Base-by-base conservation (phyloP, 2,329 filamentous ascomycete genomes). In the Colletotrichum siamense region DNA sequence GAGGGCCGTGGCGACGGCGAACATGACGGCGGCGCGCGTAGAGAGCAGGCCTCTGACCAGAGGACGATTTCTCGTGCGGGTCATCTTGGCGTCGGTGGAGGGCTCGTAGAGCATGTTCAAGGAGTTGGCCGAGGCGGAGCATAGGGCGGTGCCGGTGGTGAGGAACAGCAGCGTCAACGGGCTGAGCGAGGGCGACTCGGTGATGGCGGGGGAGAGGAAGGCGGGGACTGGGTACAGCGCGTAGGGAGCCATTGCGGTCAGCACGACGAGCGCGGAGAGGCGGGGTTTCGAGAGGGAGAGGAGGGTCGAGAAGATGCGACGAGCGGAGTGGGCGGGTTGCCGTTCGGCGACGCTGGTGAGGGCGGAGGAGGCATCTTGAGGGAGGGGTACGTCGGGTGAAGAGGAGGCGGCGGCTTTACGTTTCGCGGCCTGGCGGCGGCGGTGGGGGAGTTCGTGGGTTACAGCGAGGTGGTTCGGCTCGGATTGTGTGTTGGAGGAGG, bases 101-200 rank as follows among this genome's bases (percentile, higher is more conserved):
- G 93, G 95, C 85, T 99, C 97, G 85, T 98, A 96, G 75, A 98
- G 92, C 97, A 99, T 99, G 85, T 99, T 99, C 79, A 99, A 89
- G 3, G 97, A 92, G 83, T 99, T 99, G 59, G 97, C 97, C 75
- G 94, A 95, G 59, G 96, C 95, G n/a, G 92, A 95, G 84, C 95
- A 97, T 24, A 98, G 90, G 6, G 96, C 93, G 0, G 97, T 99
- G 76, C 97, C 96, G 6, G 92, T 92, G 1, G 96, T 98, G 68
- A 99, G 92, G 88, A 98, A 99, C 68, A 98, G 89, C 22, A 99
- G 93, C 10, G 97, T 99, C 70, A 99, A 89, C 3, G 97, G 95
- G 77, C 95, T 98, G 61, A 98, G 91, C 22, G 95, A 97, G 2
- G 97, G 96, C 8, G 94, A 94, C 64, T 89, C 89, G 69, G 89